Percentiles rank a stretch among this genome's conserved stretches.
Conservation (phyloP, 148 eudicot species). For the Tetragonia tetragonoides region DNA sequence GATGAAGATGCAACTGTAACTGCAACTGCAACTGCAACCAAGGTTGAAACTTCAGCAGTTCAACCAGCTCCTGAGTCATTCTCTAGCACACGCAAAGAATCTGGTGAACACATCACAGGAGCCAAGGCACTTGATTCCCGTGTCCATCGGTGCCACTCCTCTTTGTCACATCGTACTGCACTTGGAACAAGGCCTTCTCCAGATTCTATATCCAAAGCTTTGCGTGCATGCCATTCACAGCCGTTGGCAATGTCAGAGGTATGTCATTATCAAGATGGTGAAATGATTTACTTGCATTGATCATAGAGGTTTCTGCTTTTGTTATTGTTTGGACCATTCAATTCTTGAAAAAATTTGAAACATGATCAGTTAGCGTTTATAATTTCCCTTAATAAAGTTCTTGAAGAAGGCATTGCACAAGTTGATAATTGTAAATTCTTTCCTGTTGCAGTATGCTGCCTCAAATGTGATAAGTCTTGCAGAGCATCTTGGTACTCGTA, state of each 20-base stretch:
- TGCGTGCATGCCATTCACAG: conserved; percentile 88
- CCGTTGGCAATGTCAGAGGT: conserved; percentile 84
- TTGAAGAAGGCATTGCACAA: background rate
- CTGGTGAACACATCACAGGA: conserved; percentile 25
- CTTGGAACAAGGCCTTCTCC: conserved; percentile 48
- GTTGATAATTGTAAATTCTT: background rate
- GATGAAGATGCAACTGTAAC: conserved; percentile 40
- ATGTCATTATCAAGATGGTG: conserved; percentile 9
- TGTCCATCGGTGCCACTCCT: conserved; percentile 79
- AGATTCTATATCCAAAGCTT: conserved; percentile 48
- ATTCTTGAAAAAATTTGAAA: background rate
- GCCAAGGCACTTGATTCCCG: conserved; percentile 47
- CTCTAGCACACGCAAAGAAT: conserved; percentile 34
- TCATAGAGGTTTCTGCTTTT: background rate
- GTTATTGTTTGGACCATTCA: conserved; percentile 1
- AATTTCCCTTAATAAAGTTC: background rate
- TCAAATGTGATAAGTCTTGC: conserved; percentile 80
- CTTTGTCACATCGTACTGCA: conserved; percentile 57
- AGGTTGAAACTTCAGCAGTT: conserved; percentile 29
- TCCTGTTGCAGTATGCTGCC: conserved; percentile 59
- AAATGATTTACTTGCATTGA: background rate
- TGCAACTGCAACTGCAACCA: conserved; percentile 31
- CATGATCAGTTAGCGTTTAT: background rate
- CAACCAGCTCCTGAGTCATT: conserved; percentile 29
- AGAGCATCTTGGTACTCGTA: conserved; percentile 74